These are phyloP conservation scores for Magnusiomyces clavatus DNA, from an alignment of 1,139 yeast genomes.

Conservation along the genomic window DNA sequence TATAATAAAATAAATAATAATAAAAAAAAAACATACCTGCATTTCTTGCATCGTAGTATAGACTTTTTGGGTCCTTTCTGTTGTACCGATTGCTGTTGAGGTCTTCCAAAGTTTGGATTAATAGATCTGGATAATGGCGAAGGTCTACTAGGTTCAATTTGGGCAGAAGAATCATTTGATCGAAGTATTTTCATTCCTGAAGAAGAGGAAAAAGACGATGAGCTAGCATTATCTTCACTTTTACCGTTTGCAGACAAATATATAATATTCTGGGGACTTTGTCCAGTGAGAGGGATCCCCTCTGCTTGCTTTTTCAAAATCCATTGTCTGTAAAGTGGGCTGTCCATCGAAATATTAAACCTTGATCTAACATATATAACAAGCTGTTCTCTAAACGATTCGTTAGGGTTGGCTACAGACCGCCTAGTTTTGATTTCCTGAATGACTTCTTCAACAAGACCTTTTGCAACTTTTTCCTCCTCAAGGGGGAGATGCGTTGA, in stretches of 20 bases:
- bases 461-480: slow-evolving; percentile 28
- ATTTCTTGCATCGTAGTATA: slow-evolving; percentile 59
- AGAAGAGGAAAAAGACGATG: background rate
- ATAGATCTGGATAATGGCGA: background rate
- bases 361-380: slow-evolving; percentile 48
- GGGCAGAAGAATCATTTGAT: background rate
- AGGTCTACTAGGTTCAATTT: background rate
- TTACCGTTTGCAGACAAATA: slow-evolving; percentile 2
- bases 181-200: background rate
- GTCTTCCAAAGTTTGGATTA: background rate
- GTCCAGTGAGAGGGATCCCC: slow-evolving; percentile 27
- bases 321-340: slow-evolving; percentile 48
- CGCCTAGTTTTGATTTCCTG: slow-evolving; percentile 64
- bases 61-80: slow-evolving; percentile 9
- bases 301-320: slow-evolving; percentile 35
- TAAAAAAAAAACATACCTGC: slow-evolving; percentile 38
- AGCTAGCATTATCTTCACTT: background rate
- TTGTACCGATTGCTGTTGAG: background rate
- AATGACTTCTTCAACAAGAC: slow-evolving; percentile 59
- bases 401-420: slow-evolving; percentile 61
- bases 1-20: background rate
- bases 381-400: slow-evolving; percentile 67
- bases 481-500: background rate
- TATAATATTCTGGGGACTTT: slow-evolving; percentile 10
- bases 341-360: slow-evolving; percentile 32